Percentiles rank a stretch among this genome's conserved stretches.
Conservation (phyloP, 192 early-diverging fungal genomes). For the Coemansia sp. region DNA sequence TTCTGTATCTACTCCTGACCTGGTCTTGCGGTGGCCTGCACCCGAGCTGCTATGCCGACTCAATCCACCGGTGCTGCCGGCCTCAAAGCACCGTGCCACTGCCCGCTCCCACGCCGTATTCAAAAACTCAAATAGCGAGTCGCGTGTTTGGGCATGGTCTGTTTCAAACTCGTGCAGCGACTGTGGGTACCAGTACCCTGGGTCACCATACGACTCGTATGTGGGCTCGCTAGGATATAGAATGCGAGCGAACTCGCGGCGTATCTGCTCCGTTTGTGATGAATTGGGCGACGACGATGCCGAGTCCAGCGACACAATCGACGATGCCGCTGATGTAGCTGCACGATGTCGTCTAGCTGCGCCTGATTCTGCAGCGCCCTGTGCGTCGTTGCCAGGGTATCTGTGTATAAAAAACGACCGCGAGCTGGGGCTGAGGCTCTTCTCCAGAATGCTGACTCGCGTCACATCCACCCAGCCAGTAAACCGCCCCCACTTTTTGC, state of each 20-base stretch:
- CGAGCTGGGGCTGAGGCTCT: conserved; percentile 34
- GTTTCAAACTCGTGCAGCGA: conserved; percentile 53
- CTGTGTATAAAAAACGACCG: conserved; percentile 47
- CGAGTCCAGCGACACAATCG: conserved; percentile 42
- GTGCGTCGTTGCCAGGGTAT: conserved; percentile 22
- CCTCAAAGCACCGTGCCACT: conserved; percentile 46
- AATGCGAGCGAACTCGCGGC: conserved; percentile 45
- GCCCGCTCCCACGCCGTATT: conserved; percentile 50
- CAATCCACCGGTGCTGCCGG: conserved; percentile 10
- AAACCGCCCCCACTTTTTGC: conserved; percentile 49
- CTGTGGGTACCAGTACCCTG: conserved; percentile 54
- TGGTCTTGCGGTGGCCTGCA: conserved; percentile 19
- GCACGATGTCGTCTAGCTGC: conserved; percentile 19
- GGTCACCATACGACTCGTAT: conserved; percentile 51
- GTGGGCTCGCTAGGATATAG: conserved; percentile 44
- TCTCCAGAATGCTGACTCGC: conserved; percentile 48
- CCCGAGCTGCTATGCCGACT: conserved; percentile 43
- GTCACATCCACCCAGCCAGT: conserved; percentile 46
- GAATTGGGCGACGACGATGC: conserved; percentile 17
- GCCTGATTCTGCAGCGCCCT: conserved; percentile 1
- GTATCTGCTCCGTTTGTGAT: conserved; percentile 21
- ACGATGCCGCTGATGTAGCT: conserved; percentile 23
- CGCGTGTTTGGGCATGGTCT: conserved; percentile 39
- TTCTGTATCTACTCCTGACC: conserved; percentile 10
- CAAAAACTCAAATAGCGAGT: conserved; percentile 48